Base-by-base conservation (phyloP, 768 basidiomycete genomes). In the Lactarius sanguifluus region DNA sequence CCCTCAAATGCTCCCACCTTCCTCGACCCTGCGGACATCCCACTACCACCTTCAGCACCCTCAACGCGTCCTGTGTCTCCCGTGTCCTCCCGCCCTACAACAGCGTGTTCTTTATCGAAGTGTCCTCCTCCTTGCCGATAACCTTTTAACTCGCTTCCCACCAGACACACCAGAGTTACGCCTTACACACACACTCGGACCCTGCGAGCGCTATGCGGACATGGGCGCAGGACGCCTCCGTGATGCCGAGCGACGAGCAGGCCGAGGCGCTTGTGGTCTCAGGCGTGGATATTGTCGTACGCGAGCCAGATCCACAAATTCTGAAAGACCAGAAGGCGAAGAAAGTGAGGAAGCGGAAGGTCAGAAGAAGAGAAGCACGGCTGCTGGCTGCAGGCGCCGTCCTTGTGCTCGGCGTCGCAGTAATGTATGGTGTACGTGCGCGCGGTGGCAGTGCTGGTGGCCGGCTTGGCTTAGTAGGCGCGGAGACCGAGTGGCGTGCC, bases 201-300 rank as follows among this genome's bases (percentile, higher is more conserved):
- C 89, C 1, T n/a, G 86, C 89, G 71, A 92, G 90, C 71, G 89
- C 84, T 43, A 78, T 91, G 59, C 84, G 82, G 73, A 92, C 92
- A 10, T 94, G 91, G 91, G 83, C 82, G 20, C 83, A 86, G 70
- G 74, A 77, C 32, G 71, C 73, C 3, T 59, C 75, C 0, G 74
- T 76, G n/a, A 74, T 85, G 52, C 85, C 83, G 0, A 70, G 75
- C 9, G 86, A 87, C 69, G 77, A 81, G 60, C 82, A 80, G 57
- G 88, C 88, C 4, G 89, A 90, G 75, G 73, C 77, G 9, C 85
- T 88, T 81, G 85, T 89, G 23, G 72, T 75, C 5, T 75, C 77
- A 28, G 84, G 85, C 1, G 83, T 83, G 54, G 78, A 85, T 54
- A 76, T 90, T 50, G 87, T 90, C 25, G 82, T 83, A 57, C 85